phyloP scores from a whole-genome alignment of 352 stramenopile species.

The Labyrinthula sp. region DNA sequence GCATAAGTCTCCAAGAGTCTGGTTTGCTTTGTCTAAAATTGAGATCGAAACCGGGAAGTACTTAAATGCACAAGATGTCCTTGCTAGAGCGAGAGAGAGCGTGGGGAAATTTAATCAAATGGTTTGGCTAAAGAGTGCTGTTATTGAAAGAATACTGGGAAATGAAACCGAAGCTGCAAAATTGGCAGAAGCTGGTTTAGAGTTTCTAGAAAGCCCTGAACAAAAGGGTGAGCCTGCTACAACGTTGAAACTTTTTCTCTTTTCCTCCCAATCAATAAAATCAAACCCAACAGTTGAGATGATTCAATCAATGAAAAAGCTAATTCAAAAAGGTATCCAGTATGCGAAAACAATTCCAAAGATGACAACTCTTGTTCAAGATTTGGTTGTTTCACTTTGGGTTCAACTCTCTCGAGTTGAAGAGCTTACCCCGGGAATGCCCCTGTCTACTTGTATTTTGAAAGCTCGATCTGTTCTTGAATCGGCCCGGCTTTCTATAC shows the following conservation, averaged over 20 bases:
- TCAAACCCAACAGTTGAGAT: background rate
- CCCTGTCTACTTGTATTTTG: slow-evolving; percentile 75
- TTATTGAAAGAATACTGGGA: slow-evolving; percentile 70
- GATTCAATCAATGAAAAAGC: background rate
- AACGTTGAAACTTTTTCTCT: slow-evolving; percentile 12
- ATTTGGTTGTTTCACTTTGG: no score
- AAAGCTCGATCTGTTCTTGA: slow-evolving; percentile 91
- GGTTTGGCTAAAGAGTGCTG: slow-evolving; percentile 90
- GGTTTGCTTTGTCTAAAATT: slow-evolving; percentile 88
- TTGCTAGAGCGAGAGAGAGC: slow-evolving; percentile 46
- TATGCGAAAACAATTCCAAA: no score
- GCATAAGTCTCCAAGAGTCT: slow-evolving; percentile 45
- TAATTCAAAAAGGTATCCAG: background rate
- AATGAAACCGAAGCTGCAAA: slow-evolving; percentile 46
- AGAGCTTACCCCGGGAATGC: slow-evolving; percentile 68
- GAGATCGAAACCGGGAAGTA: slow-evolving; percentile 94
- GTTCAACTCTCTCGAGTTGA: slow-evolving; percentile 58
- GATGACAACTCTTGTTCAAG: no score
- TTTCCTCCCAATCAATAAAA: slow-evolving; percentile 11
- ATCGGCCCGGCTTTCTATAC: slow-evolving; percentile 76
- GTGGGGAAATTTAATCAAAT: slow-evolving; percentile 45
- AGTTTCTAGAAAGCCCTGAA: background rate
- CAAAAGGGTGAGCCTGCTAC: slow-evolving; percentile 3
- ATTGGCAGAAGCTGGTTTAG: background rate
- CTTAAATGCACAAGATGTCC: slow-evolving; percentile 57